These are phyloP conservation scores for Plantago elongata DNA, from an alignment of 257 asterid species.

Conservation along the genomic window DNA sequence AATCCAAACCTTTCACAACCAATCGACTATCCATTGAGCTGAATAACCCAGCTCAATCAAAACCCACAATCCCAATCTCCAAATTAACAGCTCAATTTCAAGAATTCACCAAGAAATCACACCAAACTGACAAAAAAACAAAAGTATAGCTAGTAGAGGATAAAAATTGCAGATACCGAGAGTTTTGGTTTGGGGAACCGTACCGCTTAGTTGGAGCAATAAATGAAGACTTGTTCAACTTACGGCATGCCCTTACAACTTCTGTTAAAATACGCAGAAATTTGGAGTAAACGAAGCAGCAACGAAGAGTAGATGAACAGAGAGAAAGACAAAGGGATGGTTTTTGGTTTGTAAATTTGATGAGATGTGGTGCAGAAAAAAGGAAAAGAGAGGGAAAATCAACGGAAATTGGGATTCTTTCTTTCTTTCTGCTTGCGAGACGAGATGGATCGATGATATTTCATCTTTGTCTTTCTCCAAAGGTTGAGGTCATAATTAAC, in stretches of 20 bases:
- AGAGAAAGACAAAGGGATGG: background rate
- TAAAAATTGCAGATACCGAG: slow-evolving; percentile 34
- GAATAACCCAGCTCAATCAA: slow-evolving; percentile 2
- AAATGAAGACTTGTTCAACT: slow-evolving; percentile 21
- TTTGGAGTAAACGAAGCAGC: slow-evolving; percentile 29
- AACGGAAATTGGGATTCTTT: background rate
- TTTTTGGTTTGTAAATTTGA: slow-evolving; percentile 8
- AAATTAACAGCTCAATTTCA: background rate
- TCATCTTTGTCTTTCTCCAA: no score
- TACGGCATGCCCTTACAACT: slow-evolving; percentile 4
- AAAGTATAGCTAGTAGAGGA: slow-evolving; percentile 11
- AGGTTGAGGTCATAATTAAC: no score
- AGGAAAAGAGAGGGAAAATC: slow-evolving; percentile 19
- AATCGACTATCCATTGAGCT: slow-evolving; percentile 54
- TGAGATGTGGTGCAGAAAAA: slow-evolving; percentile 18
- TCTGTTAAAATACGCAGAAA: no score
- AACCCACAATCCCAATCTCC: slow-evolving; percentile 17
- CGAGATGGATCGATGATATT: no score
- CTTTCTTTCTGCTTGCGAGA: background rate
- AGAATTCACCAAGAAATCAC: no score
- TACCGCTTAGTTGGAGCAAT: slow-evolving; percentile 18
- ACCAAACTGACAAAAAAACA: no score
- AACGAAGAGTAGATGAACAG: slow-evolving; percentile 19
- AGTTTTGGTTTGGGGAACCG: slow-evolving; percentile 34
- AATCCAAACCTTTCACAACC: slow-evolving; percentile 48